These are phyloP conservation scores for Trametes villosa DNA, from an alignment of 768 basidiomycete genomes.

Conservation along the genomic window DNA sequence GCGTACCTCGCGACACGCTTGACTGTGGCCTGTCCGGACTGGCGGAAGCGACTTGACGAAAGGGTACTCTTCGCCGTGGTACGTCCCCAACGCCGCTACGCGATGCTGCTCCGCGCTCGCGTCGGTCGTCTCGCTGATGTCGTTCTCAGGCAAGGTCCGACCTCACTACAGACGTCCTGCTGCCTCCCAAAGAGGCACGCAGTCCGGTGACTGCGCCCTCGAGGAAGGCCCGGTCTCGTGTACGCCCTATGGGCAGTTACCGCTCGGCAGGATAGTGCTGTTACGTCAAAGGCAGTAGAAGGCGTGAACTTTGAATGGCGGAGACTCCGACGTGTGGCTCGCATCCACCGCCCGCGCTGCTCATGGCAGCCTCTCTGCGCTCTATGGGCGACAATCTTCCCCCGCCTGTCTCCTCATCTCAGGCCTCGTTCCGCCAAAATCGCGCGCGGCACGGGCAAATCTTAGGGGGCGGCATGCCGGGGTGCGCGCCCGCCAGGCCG, in stretches of 20 bases:
- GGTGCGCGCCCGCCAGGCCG: constrained; percentile 18
- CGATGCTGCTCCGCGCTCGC: not conserved
- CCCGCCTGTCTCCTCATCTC: constrained; percentile 1
- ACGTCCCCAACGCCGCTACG: not conserved
- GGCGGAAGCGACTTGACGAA: constrained; percentile 11
- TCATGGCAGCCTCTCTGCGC: constrained; percentile 2
- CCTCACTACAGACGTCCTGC: not conserved
- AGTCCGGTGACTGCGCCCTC: constrained; percentile 12
- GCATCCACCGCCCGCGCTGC: constrained; percentile 2
- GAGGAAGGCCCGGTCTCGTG: constrained; percentile 14
- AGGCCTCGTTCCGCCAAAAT: constrained; percentile 1
- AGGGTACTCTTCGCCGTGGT: constrained; percentile 5
- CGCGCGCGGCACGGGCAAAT: not conserved
- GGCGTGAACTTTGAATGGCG: constrained; percentile 10
- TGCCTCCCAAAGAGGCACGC: not conserved
- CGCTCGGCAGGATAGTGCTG: constrained; percentile 10
- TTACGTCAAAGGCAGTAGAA: constrained; percentile 21
- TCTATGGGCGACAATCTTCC: constrained; percentile 6
- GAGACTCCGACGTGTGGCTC: constrained; percentile 5
- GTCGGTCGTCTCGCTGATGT: constrained; percentile 6
- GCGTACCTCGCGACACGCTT: not conserved
- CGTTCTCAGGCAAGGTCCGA: constrained; percentile 17
- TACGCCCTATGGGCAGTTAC: constrained; percentile 2
- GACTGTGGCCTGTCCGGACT: not conserved
- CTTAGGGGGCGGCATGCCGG: constrained; percentile 4